A percentile compares a stretch with the other conserved stretches of the same genome.
Evolutionary conservation across 2,329 filamentous ascomycete genomes (phyloP).

Genomic region (Aschersonia sp.): DNA sequence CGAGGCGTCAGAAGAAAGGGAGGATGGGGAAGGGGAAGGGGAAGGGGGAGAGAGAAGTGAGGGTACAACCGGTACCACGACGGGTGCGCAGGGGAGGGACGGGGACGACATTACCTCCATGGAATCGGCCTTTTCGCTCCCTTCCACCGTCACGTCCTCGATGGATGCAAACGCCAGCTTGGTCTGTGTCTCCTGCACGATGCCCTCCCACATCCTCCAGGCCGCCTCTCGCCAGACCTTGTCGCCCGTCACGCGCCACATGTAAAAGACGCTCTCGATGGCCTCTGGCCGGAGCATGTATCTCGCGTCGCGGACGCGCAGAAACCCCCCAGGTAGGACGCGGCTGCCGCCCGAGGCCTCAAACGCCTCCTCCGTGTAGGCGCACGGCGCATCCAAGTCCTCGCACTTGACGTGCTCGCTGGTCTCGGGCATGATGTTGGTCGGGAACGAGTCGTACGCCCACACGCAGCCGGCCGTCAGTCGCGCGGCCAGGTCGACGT

Average conservation of each 20-base stretch:
- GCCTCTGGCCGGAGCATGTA: slow-evolving; percentile 34
- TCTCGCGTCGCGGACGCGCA: slow-evolving; percentile 28
- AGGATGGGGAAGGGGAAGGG: not conserved
- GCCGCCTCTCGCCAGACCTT: slow-evolving; percentile 26
- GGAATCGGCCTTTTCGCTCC: slow-evolving; percentile 32
- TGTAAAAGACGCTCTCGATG: slow-evolving; percentile 36
- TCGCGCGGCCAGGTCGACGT: slow-evolving; percentile 30
- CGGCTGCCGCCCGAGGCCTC: slow-evolving; percentile 6
- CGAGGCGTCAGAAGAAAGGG: too few relatives aligned
- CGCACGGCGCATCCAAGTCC: slow-evolving; percentile 19
- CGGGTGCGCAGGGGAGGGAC: not conserved
- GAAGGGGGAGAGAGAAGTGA: not conserved
- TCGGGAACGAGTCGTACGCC: slow-evolving; percentile 34
- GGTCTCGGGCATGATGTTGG: slow-evolving; percentile 40
- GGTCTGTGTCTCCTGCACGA: slow-evolving; percentile 26
- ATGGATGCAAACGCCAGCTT: slow-evolving; percentile 28
- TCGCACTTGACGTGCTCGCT: slow-evolving; percentile 22
- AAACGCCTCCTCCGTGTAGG: slow-evolving; percentile 14
- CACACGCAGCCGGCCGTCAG: slow-evolving; percentile 39
- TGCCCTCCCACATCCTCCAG: slow-evolving; percentile 32
- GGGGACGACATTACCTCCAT: slow-evolving; percentile 37
- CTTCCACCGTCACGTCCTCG: slow-evolving; percentile 16
- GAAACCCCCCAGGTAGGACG: slow-evolving; percentile 38
- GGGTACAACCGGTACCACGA: not conserved
- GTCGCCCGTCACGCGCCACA: slow-evolving; percentile 35